These are phyloP conservation scores for Blepharisma japonicum DNA, from an alignment of 73 alveolate genomes.

Conservation along the genomic window DNA sequence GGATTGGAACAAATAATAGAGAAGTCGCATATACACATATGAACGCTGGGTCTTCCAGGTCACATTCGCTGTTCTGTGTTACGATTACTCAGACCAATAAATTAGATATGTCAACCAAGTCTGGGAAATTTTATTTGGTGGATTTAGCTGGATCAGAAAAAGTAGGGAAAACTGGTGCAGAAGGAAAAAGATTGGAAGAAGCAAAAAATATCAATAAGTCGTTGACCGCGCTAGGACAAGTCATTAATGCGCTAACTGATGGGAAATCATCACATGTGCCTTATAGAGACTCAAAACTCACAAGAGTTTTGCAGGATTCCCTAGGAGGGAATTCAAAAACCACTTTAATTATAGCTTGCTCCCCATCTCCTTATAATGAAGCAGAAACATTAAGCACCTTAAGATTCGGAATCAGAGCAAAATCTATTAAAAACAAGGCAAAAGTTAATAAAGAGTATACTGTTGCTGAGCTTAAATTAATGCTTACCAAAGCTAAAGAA, in stretches of 20 bases:
- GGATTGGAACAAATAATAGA: conserved; percentile 77
- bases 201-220: conserved; percentile 90
- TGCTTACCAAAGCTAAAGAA: conserved; percentile 44
- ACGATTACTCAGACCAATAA: conserved; percentile 67
- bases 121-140: conserved; percentile 87
- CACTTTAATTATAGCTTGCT: conserved; percentile 57
- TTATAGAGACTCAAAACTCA: conserved; percentile 88
- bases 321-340: conserved; percentile 89
- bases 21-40: conserved; percentile 66
- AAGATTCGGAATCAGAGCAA: conserved; percentile 72
- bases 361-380: conserved; percentile 53
- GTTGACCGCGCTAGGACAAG: conserved; percentile 65
- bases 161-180: conserved; percentile 85
- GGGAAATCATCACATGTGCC: conserved; percentile 75
- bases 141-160: conserved; percentile 98
- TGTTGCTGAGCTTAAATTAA: conserved; percentile 61
- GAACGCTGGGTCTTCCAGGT: conserved; percentile 82
- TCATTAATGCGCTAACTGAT: conserved; percentile 53
- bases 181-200: conserved; percentile 87
- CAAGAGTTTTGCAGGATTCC: conserved; percentile 83
- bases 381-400: conserved; percentile 72
- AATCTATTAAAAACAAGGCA: conserved; percentile 78
- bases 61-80: conserved; percentile 77
- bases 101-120: conserved; percentile 61
- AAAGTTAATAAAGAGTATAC: conserved; percentile 72